A percentile compares a stretch with the other conserved stretches of the same genome.
Conservation (phyloP, 768 basidiomycete species). For the Galerina marginata region DNA sequence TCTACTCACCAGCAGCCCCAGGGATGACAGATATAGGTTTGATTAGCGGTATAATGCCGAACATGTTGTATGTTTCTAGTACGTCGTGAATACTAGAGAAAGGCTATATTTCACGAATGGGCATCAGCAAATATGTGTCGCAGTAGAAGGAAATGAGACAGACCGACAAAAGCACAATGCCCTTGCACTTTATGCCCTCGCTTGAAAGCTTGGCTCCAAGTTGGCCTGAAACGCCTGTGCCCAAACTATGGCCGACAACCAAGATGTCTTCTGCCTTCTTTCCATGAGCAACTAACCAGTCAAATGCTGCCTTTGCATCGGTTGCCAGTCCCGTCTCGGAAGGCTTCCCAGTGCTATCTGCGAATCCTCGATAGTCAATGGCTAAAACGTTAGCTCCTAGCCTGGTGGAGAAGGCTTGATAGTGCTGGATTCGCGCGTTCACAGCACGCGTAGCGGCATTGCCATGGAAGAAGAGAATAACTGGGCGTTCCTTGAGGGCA, state of each 20-base stretch:
- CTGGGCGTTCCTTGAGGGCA: constrained; percentile 67
- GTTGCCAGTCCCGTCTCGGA: constrained; percentile 72
- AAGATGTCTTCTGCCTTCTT: constrained; percentile 65
- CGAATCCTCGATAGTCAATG: constrained; percentile 94
- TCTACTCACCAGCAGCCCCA: constrained; percentile 60
- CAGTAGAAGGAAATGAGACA: constrained; percentile 12
- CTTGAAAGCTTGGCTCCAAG: constrained; percentile 54
- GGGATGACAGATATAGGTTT: constrained; percentile 75
- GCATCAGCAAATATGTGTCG: neutral
- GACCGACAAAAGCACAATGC: constrained; percentile 55
- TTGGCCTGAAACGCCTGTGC: constrained; percentile 76
- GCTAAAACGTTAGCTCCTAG: constrained; percentile 78
- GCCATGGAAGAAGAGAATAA: constrained; percentile 92
- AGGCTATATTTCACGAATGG: constrained; percentile 37
- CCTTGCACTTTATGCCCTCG: constrained; percentile 46
- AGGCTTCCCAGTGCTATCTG: constrained; percentile 81
- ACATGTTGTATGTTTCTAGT: constrained; percentile 70
- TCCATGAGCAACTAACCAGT: constrained; percentile 71
- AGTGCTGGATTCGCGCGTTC: constrained; percentile 68
- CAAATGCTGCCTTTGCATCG: constrained; percentile 82
- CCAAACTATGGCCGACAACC: constrained; percentile 87
- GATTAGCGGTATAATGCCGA: constrained; percentile 73
- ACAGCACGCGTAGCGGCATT: constrained; percentile 84
- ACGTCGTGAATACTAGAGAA: constrained; percentile 68
- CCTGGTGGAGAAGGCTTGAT: constrained; percentile 67